Base-by-base conservation (phyloP, 768 basidiomycete species). In the Tylopilus rubrobrunneus region DNA sequence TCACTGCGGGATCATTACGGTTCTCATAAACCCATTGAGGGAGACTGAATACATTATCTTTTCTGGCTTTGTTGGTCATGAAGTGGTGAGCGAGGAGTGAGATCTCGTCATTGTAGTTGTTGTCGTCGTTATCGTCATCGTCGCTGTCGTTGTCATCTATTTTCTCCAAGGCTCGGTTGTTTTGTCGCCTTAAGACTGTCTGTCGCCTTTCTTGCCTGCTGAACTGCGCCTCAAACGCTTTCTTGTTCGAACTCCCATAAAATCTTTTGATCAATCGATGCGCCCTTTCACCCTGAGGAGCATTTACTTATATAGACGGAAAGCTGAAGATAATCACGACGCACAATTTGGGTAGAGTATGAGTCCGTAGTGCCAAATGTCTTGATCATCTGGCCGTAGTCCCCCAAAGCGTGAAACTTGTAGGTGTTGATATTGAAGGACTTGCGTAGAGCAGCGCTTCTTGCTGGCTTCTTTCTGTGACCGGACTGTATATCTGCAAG, bases 371-470 rank as follows among this genome's bases (percentile, higher is more conserved):
- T 25, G 5, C 25, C 25, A 25, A 25, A 25, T 25, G 25, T 25
- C 25, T 25, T 25, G 25, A 25, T 25, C 25, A 25, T 25, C 25
- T 25, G 25, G 25, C 25, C 12, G 33, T 34, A 67, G 49, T 71
- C 66, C 0, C 64, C 63, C 1, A 68, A 42, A 1, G 60, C 58
- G 37, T 71, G 70, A 23, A 62, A 58, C 49, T 69, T 71, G 51
- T 69, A 70, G 0, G 65, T 71, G 5, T 52, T 48, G 17, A 68
- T 45, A 37, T 68, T 71, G 39, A 68, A 59, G 43, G 6, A 0
- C 17, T 1, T 4, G 5, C n/a, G 10, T 27, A 8, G 25, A 25
- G 25, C 25, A 25, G 25, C 25, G 25, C 25, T 25, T 19, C 11
- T 10, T 4, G 12, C 1, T 4, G 25, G n/a, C 25, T n/a, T 48